Evolutionary conservation across 1,139 yeast genomes (phyloP).

Genomic region (Zygoascus meyerae): DNA sequence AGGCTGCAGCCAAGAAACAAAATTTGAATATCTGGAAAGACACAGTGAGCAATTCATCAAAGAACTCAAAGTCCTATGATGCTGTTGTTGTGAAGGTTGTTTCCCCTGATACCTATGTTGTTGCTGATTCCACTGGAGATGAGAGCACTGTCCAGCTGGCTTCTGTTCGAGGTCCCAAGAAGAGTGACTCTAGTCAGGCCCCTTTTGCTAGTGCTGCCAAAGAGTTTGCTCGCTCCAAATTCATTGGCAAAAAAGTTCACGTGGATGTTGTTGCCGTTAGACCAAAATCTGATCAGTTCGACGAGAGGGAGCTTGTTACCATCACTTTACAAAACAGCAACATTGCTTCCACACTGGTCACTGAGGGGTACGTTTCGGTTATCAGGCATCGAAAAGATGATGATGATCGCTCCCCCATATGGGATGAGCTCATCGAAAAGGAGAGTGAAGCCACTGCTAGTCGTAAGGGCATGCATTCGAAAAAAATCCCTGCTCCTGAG

Average conservation of each 20-base stretch:
- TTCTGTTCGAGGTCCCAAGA: constrained; percentile 68
- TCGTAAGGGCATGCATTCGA: constrained; percentile 59
- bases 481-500: constrained; percentile 52
- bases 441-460: constrained; percentile 55
- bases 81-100: constrained; percentile 57
- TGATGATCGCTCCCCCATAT: constrained; percentile 63
- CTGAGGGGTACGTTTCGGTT: constrained; percentile 70
- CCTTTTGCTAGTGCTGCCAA: constrained; percentile 59
- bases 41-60: constrained; percentile 23
- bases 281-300: constrained; percentile 58
- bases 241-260: constrained; percentile 63
- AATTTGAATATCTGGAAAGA: constrained; percentile 61
- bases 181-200: constrained; percentile 51
- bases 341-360: constrained; percentile 56
- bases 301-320: constrained; percentile 61
- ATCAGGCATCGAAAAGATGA: constrained; percentile 68
- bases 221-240: constrained; percentile 63
- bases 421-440: constrained; percentile 72
- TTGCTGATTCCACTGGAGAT: constrained; percentile 41
- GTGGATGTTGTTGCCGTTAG: constrained; percentile 61
- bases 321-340: constrained; percentile 48
- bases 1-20: constrained; percentile 56
- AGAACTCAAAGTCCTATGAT: constrained; percentile 36
- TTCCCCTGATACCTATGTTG: constrained; percentile 61
- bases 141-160: constrained; percentile 60